A percentile compares a stretch with the other conserved stretches of the same genome.
Evolutionary conservation across 2,329 filamentous ascomycete genomes (phyloP).

Genomic region (Cladorrhinum sp.): DNA sequence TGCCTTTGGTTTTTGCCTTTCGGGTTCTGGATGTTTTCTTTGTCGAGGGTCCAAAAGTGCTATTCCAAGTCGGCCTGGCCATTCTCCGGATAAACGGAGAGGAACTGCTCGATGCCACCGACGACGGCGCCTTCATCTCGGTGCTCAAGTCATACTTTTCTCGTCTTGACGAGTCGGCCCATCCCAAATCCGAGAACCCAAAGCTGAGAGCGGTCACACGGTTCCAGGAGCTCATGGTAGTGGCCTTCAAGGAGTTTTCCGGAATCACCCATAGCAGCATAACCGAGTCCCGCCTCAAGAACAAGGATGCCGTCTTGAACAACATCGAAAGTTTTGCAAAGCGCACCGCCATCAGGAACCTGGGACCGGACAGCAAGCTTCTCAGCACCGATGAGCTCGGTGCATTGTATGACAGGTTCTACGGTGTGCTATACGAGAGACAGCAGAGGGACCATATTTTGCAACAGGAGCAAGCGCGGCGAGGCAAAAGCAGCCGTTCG

Average conservation of each 20-base stretch:
- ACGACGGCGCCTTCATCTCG: constrained; percentile 95
- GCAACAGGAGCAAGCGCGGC: constrained; percentile 69
- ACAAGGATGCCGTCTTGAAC: constrained; percentile 90
- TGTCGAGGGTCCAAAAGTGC: constrained; percentile 91
- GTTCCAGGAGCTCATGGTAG: constrained; percentile 98
- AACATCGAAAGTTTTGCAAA: constrained; percentile 98
- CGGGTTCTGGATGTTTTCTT: constrained; percentile 97
- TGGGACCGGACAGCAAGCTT: constrained; percentile 93
- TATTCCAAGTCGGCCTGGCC: constrained; percentile 96
- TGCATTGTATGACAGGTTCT: constrained; percentile 91
- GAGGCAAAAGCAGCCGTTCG: constrained; percentile 57
- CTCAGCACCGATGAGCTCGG: constrained; percentile 82
- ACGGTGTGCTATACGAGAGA: constrained; percentile 84
- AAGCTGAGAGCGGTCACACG: constrained; percentile 91
- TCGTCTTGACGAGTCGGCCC: constrained; percentile 88
- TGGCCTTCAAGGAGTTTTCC: constrained; percentile 97
- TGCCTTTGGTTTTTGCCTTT: constrained; percentile 97
- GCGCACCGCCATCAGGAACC: constrained; percentile 89
- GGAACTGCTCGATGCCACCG: constrained; percentile 85
- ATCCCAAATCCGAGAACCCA: constrained; percentile 91
- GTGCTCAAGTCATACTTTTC: constrained; percentile 94
- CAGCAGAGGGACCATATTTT: constrained; percentile 78
- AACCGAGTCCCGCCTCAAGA: constrained; percentile 81
- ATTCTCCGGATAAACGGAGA: constrained; percentile 97
- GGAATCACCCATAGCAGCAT: constrained; percentile 93